Base-by-base conservation (phyloP, 108 stramenopile species). In the Cyclotella choctawhatcheeana region DNA sequence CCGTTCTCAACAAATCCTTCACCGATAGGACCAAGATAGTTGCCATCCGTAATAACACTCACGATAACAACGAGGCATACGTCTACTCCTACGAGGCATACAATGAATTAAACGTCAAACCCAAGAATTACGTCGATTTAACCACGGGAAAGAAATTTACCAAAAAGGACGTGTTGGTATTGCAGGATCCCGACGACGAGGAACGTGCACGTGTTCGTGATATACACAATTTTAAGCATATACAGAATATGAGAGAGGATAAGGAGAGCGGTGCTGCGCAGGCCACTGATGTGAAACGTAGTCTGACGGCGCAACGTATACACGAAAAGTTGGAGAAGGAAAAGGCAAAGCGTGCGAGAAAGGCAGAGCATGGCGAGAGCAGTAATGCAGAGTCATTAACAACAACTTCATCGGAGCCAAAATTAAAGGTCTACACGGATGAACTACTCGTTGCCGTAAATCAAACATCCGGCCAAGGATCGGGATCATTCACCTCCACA, bases 1-100 rank as follows among this genome's bases (percentile, higher is more conserved):
- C 99, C 2, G 85, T 99, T n/a, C 83, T 98, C 37, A 92, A 87
- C 69, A 99, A 98, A 83, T 77, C 88, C 17, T 98, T 98, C 73
- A 79, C 72, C 5, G 85, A 93, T 82, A 84, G 87, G 47, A 91
- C 95, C 34, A 96, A 96, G 58, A 83, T 98, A 6, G 86, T 97
- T n/a, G 97, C 96, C 20, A 89, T 99, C 54, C 64, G 85, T 0
- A 82, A 93, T 2, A 61, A 67, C 20, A 89, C 98, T 54, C 64
- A 84, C 0, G 82, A 93, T 2, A 61, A 67, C 21, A 87, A 84
- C 22, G 83, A 86, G 43, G 95, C 92, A 47, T 85, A 93, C 69
- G 95, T 96, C 5, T 93, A 84, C 67, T 88, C 85, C 45, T 90
- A 86, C 50, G 91, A 96, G 77, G 92, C 93, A 18, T 92, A 93